Conservation (phyloP, 768 basidiomycete genomes). For the Lentinus brumalis region DNA sequence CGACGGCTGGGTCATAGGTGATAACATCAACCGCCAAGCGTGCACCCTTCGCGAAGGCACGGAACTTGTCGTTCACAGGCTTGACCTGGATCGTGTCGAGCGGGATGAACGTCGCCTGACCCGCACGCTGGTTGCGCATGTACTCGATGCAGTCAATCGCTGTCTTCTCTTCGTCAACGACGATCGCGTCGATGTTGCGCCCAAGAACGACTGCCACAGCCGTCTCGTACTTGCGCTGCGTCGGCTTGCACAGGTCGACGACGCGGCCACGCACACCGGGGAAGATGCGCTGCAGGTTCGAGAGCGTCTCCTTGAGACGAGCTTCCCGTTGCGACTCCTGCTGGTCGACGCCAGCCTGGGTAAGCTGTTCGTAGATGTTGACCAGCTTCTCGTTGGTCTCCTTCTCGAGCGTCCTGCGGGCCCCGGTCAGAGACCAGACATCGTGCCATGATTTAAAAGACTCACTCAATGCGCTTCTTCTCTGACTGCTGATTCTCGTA, state of each 20-base stretch:
- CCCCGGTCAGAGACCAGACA: not conserved
- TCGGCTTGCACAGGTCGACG: slow-evolving; percentile 93
- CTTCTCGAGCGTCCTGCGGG: slow-evolving; percentile 76
- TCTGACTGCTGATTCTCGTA: slow-evolving; percentile 87
- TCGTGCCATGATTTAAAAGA: not conserved
- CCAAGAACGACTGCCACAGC: slow-evolving; percentile 93
- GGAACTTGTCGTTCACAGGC: slow-evolving; percentile 91
- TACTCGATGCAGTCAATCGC: slow-evolving; percentile 99
- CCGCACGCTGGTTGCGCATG: slow-evolving; percentile 91
- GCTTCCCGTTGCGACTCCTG: slow-evolving; percentile 84
- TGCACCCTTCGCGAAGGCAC: slow-evolving; percentile 82
- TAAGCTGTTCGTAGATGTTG: slow-evolving; percentile 77
- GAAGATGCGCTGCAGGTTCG: slow-evolving; percentile 85
- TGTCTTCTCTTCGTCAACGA: slow-evolving; percentile 96
- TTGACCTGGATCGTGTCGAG: slow-evolving; percentile 98
- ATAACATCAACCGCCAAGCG: slow-evolving; percentile 64
- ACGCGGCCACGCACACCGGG: slow-evolving; percentile 93
- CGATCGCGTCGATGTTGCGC: slow-evolving; percentile 91
- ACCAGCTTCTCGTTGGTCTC: slow-evolving; percentile 92
- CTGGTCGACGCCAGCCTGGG: slow-evolving; percentile 88
- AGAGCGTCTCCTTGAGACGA: slow-evolving; percentile 82
- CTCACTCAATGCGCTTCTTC: slow-evolving; percentile 75
- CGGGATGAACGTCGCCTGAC: slow-evolving; percentile 97
- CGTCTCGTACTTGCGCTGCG: slow-evolving; percentile 86
- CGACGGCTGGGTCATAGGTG: slow-evolving; percentile 70